Evolutionary conservation across 2,329 filamentous ascomycete genomes (phyloP).

Genomic region (Blastomyces gilchristii): DNA sequence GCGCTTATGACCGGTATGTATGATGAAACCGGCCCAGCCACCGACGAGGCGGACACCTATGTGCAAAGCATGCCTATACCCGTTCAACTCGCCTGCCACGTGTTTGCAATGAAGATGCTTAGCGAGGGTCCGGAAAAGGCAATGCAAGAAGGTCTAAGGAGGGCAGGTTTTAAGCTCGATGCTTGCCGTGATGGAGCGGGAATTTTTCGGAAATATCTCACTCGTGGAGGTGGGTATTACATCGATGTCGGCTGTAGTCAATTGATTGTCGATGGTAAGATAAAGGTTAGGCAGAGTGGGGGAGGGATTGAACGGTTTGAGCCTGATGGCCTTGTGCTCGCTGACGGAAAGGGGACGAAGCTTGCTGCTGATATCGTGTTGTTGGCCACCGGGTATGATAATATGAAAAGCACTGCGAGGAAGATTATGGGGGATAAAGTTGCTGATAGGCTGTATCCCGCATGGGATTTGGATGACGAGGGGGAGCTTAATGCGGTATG

Average conservation of each 20-base stretch:
- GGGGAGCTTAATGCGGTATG: conserved; percentile 43
- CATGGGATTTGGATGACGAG: conserved; percentile 53
- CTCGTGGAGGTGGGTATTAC: conserved; percentile 48
- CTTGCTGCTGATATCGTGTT: conserved; percentile 55
- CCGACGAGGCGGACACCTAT: conserved; percentile 43
- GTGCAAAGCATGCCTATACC: conserved; percentile 39
- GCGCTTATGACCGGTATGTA: conserved; percentile 39
- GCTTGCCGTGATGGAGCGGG: conserved; percentile 34
- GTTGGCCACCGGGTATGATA: conserved; percentile 55
- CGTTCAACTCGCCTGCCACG: conserved; percentile 38
- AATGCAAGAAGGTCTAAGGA: conserved; percentile 37
- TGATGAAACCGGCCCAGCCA: conserved; percentile 40
- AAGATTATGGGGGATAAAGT: conserved; percentile 53
- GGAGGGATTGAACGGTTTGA: conserved; percentile 46
- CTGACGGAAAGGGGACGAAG: conserved; percentile 44
- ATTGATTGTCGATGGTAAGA: conserved; percentile 48
- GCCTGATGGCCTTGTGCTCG: conserved; percentile 37
- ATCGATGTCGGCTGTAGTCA: conserved; percentile 47
- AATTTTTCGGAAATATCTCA: conserved; percentile 37
- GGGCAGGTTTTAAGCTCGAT: conserved; percentile 38
- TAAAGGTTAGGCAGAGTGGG: conserved; percentile 50
- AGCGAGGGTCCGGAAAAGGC: conserved; percentile 32
- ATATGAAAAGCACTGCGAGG: conserved; percentile 56
- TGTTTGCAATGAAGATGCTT: conserved; percentile 35
- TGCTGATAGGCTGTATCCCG: conserved; percentile 45